These are phyloP conservation scores for Fusarium nanum DNA, from an alignment of 2,329 filamentous ascomycete species.

Conservation along the genomic window DNA sequence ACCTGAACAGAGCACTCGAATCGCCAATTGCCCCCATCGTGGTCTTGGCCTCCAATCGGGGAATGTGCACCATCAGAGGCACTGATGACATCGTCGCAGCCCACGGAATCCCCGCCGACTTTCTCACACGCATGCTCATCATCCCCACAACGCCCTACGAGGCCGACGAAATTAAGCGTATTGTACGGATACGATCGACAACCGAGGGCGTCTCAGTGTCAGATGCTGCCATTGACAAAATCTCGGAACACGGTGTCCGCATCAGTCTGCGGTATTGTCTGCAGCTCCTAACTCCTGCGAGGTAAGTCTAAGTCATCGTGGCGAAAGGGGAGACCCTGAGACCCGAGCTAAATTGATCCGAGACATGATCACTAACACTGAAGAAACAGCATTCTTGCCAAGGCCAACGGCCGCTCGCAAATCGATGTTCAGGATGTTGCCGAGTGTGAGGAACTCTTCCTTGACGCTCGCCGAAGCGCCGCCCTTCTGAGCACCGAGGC, in stretches of 20 bases:
- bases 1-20: slow-evolving; percentile 97
- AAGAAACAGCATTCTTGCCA: slow-evolving; percentile 79
- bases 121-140: slow-evolving; percentile 93
- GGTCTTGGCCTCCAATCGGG: slow-evolving; percentile 95
- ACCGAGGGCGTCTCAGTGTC: slow-evolving; percentile 84
- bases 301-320: slow-evolving; percentile 61
- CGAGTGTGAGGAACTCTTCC: slow-evolving; percentile 86
- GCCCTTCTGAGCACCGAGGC: slow-evolving; percentile 72
- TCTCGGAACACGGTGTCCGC: slow-evolving; percentile 86
- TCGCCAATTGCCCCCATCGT: slow-evolving; percentile 95
- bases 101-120: slow-evolving; percentile 93
- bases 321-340: slow-evolving; percentile 35
- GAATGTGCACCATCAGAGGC: slow-evolving; percentile 91
- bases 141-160: slow-evolving; percentile 93
- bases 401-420: slow-evolving; percentile 80
- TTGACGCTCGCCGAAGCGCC: slow-evolving; percentile 84
- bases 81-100: slow-evolving; percentile 84
- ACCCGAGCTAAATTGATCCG: slow-evolving; percentile 28
- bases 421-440: slow-evolving; percentile 82
- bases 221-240: slow-evolving; percentile 86
- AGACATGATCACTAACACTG: slow-evolving; percentile 51
- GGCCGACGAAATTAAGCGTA: slow-evolving; percentile 89
- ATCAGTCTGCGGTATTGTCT: slow-evolving; percentile 94
- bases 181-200: slow-evolving; percentile 84
- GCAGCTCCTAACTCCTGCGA: slow-evolving; percentile 89